A percentile compares a stretch with the other conserved stretches of the same genome.
phyloP scores from a whole-genome alignment of 176 grass and related monocot species.

The Oryza brachyantha region DNA sequence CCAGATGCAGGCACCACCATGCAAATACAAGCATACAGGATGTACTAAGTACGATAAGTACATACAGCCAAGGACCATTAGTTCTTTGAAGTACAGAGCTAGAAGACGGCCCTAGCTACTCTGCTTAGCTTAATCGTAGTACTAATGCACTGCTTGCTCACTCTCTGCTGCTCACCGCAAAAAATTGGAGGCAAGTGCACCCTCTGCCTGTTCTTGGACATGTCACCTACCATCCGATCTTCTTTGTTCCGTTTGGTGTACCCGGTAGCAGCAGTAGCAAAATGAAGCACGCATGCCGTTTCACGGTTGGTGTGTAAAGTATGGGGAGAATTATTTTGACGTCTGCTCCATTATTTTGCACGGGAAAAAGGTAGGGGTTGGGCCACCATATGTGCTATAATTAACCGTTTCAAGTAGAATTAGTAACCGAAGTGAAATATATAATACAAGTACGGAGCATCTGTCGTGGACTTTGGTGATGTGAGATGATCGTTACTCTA shows the following conservation, averaged over 20 bases:
- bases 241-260: conserved; percentile 16
- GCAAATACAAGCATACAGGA: neutral
- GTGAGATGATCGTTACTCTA: neutral
- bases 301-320: neutral
- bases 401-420: neutral
- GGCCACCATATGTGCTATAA: neutral
- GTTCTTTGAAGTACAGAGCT: neutral
- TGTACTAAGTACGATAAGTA: neutral
- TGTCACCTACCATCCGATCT: conserved; percentile 19
- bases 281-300: neutral
- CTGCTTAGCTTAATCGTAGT: neutral
- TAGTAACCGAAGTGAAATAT: neutral
- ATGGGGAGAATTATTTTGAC: neutral
- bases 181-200: neutral
- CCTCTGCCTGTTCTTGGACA: neutral
- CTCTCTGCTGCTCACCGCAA: neutral
- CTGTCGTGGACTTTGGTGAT: neutral
- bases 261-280: neutral
- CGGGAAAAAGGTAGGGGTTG: neutral
- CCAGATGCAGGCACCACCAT: neutral
- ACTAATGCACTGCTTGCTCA: neutral
- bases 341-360: neutral
- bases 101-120: neutral
- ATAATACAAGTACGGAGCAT: neutral
- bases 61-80: neutral